Percentiles rank a stretch among this genome's conserved stretches.
phyloP scores from a whole-genome alignment of 805 yeast genomes.

The Candida ulmi region DNA sequence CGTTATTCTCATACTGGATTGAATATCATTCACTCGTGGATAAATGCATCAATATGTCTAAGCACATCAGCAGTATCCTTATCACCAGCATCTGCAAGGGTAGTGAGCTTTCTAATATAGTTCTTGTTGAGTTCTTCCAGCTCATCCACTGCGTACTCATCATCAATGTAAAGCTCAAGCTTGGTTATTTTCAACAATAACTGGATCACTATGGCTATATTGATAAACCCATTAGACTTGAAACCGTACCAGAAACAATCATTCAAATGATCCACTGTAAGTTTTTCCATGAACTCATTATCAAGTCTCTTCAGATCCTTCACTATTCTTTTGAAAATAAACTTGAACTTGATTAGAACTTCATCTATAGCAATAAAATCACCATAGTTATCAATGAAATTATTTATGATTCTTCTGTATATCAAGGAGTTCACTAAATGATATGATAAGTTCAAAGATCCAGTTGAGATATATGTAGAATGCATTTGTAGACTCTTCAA shows the following conservation, averaged over 20 bases:
- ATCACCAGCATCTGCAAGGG: neutral
- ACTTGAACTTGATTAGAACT: conserved; percentile 7
- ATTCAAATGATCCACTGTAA: conserved; percentile 16
- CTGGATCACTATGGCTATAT: conserved; percentile 17
- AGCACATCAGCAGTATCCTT: neutral
- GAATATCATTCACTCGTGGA: no score
- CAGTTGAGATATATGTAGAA: conserved; percentile 11
- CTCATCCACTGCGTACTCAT: conserved; percentile 7
- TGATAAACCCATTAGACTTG: conserved; percentile 15
- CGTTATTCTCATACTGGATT: no score
- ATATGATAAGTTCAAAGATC: conserved; percentile 19
- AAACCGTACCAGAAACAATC: conserved; percentile 15
- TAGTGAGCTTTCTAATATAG: conserved; percentile 3
- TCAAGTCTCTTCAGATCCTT: conserved; percentile 12
- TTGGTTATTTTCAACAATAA: conserved; percentile 13
- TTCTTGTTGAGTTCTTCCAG: conserved; percentile 1
- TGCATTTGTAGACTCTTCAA: conserved; percentile 10
- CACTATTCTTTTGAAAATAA: conserved; percentile 12
- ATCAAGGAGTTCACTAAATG: conserved; percentile 17
- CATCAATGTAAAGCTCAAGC: conserved; percentile 15
- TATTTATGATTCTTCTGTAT: conserved; percentile 20
- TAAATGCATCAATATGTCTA: neutral
- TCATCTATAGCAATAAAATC: conserved; percentile 2
- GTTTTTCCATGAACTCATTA: conserved; percentile 13
- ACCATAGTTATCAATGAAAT: conserved; percentile 15